Base-by-base conservation (phyloP, 768 basidiomycete species). In the Roridomyces roridus region DNA sequence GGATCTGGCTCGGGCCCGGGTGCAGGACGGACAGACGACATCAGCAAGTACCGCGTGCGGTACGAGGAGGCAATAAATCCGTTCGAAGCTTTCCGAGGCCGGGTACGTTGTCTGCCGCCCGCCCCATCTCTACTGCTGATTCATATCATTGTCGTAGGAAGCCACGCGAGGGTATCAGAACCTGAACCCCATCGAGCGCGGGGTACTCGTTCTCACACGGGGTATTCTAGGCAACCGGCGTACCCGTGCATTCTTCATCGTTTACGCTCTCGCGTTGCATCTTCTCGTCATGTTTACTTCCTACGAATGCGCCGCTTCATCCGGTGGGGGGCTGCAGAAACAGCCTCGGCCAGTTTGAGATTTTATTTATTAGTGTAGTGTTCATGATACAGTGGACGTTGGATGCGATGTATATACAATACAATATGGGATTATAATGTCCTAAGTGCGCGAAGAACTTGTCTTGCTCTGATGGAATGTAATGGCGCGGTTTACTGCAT, bases 61-160 rank as follows among this genome's bases (percentile, higher is more conserved):
- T 99, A 99, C 67, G 96, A 98, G 69, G 92, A 97, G 73, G 86
- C 92, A 48, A 94, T 98, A 86, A 98, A 99, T 68, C 96, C 97
- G 0, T 99, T 99, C 69, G 96, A 98, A 72, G 94, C 91, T 7
- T 98, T 99, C 81, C 86, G 94, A 60, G 94, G 96, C 2, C 80
- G 94, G 71, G 96, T 97, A 65, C 63, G 94, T 57, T 46, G 29
- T 5, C 54, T 26, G 18, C 24, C 21, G 26, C 29, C 29, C 29
- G 29, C 29, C 29, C 37, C 43, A 15, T 23, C 57, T 54, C 47
- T 47, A 23, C 34, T 50, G 20, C 39, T 39, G 18, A 41, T 44
- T 26, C 31, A 28, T 54, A 45, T 31, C 51, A 29, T 18, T 25
- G 36, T 31, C 29, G 6, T 36, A 98, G 96, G 97, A 98, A 77